Base-by-base conservation (phyloP, 306 rosid species). In the Gleditsia sinensis region DNA sequence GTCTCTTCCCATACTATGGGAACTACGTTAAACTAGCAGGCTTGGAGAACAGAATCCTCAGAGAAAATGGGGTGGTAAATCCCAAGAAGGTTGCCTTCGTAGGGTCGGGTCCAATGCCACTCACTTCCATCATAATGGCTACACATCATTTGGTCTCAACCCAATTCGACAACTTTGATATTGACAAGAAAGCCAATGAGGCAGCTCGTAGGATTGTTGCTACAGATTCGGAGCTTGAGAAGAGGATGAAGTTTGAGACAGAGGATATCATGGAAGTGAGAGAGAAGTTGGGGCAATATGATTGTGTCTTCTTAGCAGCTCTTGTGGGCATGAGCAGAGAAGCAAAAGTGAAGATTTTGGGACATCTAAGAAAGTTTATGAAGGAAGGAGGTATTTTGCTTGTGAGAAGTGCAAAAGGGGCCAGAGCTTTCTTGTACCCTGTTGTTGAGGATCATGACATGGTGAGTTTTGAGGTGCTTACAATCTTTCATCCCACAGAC, bases 101-200 rank as follows among this genome's bases (percentile, higher is more conserved):
- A 1, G 96, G 97, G 21, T 92, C 97, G 0, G 97, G 97, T n/a
- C 94, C 97, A 55, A 74, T 90, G 89, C 94, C 96, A 40, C 83
- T 92, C 48, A 82, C 89, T 24, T 92, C 96, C 56, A 69, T 92
- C 14, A 54, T 92, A 34, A 67, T 92, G 89, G 97, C 96, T 1
- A 80, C 67, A 1, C 84, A 78, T 24, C 94, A 90, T 91, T 70
- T 88, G 91, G 81, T 71, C 1, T 72, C 78, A 10, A 78, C 97
- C 0, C 83, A 86, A 13, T 89, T 92, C 16, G 92, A 92, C 36
- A 88, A 92, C 79, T 83, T 40, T 16, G 96, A 90, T 40, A 65
- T 89, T 0, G 93, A 91, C 40, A 80, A 68, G 49, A 83, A 81
- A 81, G 97, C 95, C 0, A 91, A 91, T 5, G 80, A 86, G 16